Conservation (phyloP, 129 eudicot genomes). For the Mikania micrantha region DNA sequence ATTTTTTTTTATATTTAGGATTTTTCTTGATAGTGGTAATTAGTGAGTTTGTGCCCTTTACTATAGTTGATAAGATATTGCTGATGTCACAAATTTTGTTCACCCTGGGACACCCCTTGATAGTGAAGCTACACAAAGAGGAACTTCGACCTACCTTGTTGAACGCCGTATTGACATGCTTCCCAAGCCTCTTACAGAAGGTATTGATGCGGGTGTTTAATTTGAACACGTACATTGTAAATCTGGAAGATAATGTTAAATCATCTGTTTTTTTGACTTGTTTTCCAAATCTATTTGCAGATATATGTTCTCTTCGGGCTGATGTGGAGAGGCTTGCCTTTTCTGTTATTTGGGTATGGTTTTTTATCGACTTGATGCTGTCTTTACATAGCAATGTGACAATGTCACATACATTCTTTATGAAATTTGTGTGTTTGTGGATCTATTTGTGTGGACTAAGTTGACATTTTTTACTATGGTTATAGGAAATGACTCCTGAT, state of each 20-base stretch:
- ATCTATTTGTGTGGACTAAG: neutral
- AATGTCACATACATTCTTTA: neutral
- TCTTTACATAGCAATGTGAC: neutral
- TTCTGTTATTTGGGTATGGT: constrained; percentile 91
- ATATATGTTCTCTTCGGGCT: constrained; percentile 91
- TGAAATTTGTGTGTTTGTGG: neutral
- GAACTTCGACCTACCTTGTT: constrained; percentile 97
- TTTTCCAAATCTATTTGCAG: constrained; percentile 37
- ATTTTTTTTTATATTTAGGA: neutral
- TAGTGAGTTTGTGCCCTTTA: constrained; percentile 35
- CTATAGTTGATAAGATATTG: constrained; percentile 57
- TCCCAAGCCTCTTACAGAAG: constrained; percentile 98
- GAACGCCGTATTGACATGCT: constrained; percentile 99
- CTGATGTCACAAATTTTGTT: constrained; percentile 97
- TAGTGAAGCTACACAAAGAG: constrained; percentile 92
- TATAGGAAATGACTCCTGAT: constrained; percentile 92
- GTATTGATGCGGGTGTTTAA: constrained; percentile 26
- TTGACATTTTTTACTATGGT: neutral
- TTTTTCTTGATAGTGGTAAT: neutral
- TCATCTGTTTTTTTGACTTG: constrained; percentile 11
- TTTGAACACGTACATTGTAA: neutral
- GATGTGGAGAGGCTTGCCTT: constrained; percentile 95
- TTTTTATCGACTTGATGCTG: neutral
- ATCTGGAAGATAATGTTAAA: constrained; percentile 8
- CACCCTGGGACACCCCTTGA: constrained; percentile 92